A percentile compares a stretch with the other conserved stretches of the same genome.
Evolutionary conservation across 441 rosid genomes (phyloP).

Genomic region (Erodium moschatum): DNA sequence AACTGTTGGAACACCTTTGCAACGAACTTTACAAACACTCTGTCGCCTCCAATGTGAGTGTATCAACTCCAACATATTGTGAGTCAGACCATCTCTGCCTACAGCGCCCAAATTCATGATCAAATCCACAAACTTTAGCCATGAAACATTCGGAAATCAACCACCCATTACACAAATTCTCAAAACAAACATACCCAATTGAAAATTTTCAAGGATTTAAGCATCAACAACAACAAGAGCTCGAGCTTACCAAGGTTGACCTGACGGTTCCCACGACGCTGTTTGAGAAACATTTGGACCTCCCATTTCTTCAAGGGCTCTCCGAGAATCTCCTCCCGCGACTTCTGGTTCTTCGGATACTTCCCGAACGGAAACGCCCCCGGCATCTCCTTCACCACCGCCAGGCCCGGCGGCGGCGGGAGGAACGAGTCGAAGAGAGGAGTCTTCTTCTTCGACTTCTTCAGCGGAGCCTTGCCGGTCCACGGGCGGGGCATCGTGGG

Average conservation of each 20-base stretch:
- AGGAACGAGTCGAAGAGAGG: conserved; percentile 53
- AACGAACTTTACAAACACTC: conserved; percentile 68
- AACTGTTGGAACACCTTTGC: conserved; percentile 81
- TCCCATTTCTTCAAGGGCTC: conserved; percentile 80
- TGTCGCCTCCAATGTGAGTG: conserved; percentile 78
- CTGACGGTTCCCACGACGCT: conserved; percentile 54
- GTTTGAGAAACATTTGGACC: conserved; percentile 56
- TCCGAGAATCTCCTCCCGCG: conserved; percentile 68
- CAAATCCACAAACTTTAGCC: background rate
- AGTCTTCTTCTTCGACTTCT: conserved; percentile 29
- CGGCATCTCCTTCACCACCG: conserved; percentile 69
- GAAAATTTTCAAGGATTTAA: background rate
- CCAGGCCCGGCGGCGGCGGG: conserved; percentile 48
- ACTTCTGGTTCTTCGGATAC: conserved; percentile 48
- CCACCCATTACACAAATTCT: background rate
- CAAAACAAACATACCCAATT: background rate
- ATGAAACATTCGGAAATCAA: background rate
- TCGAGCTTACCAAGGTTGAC: conserved; percentile 67
- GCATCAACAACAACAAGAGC: background rate
- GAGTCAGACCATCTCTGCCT: conserved; percentile 94
- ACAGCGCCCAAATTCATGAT: background rate
- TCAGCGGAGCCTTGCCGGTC: conserved; percentile 31
- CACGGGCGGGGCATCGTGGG: conserved; percentile 90
- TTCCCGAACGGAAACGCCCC: conserved; percentile 51
- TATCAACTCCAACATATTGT: conserved; percentile 83